Evolutionary conservation across 2,329 filamentous ascomycete species (phyloP).

Genomic region (Aspergillus persii): DNA sequence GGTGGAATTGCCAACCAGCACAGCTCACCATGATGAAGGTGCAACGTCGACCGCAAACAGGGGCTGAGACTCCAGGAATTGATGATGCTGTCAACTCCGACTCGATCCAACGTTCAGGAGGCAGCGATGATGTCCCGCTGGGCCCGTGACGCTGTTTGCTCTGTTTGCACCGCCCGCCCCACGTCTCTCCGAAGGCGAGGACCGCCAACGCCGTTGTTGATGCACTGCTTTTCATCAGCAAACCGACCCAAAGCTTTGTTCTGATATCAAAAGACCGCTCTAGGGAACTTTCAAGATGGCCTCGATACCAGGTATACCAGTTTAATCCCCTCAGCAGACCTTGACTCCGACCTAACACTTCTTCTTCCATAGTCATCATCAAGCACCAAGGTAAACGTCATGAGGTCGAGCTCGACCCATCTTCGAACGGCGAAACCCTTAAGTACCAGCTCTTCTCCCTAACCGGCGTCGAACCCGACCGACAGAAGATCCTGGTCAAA

Average conservation of each 20-base stretch:
- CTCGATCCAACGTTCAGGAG: slow-evolving; percentile 16
- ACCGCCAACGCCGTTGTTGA: slow-evolving; percentile 16
- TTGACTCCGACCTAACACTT: neutral
- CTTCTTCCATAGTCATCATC: slow-evolving; percentile 66
- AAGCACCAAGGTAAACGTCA: slow-evolving; percentile 96
- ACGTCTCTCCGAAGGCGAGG: slow-evolving; percentile 16
- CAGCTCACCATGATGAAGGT: slow-evolving; percentile 29
- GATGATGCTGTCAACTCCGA: slow-evolving; percentile 1
- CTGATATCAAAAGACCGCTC: slow-evolving; percentile 1
- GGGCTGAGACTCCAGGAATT: neutral
- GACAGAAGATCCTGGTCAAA: slow-evolving; percentile 94
- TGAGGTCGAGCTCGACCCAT: slow-evolving; percentile 85
- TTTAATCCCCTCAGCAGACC: neutral
- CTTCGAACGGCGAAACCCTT: slow-evolving; percentile 83
- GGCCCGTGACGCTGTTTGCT: slow-evolving; percentile 26
- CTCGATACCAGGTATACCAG: slow-evolving; percentile 53
- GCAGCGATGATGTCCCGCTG: slow-evolving; percentile 8
- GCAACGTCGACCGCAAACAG: slow-evolving; percentile 16
- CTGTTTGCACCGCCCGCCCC: slow-evolving; percentile 31
- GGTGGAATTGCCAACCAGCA: slow-evolving; percentile 1
- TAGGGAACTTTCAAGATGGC: slow-evolving; percentile 45
- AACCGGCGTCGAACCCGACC: slow-evolving; percentile 91
- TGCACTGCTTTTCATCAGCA: slow-evolving; percentile 12
- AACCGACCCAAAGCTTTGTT: slow-evolving; percentile 3
- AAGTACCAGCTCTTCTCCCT: slow-evolving; percentile 95